Base-by-base conservation (phyloP, 2,329 filamentous ascomycete species). In the Fusarium heterosporum region DNA sequence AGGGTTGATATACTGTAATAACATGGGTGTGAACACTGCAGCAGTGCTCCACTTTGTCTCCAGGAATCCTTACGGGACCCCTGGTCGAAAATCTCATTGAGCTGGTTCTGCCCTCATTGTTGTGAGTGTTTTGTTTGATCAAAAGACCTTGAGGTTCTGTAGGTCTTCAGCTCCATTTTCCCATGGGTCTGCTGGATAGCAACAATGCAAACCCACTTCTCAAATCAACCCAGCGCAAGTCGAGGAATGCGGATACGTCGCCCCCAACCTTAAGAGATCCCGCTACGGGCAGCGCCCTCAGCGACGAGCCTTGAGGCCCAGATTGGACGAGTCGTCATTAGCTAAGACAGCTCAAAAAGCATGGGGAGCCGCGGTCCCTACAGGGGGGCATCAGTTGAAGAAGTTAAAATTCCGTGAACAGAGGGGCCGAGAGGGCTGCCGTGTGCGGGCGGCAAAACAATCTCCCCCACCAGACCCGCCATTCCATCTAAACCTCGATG, bases 201-300 rank as follows among this genome's bases (percentile, higher is more conserved):
- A 19, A 53, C 7, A 17, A 38, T 28, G 43, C 25, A n/a, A 29
- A 52, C 29, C 28, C 29, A 30, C 25, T 10, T 50, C 11, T n/a
- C 19, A 10, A 17, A 30, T 19, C 26, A 13, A 29, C 30, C 34
- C 38, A 19, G 12, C 48, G 45, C 14, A 47, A 14, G 28, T 42
- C 6, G 14, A 66, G 61, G 65, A 68, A 68, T 66, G 61, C 65
- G 45, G 54, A 56, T 55, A 55, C 68, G 54, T 64, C 50, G 56
- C 36, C 55, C 32, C 63, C 67, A 64, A 63, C 68, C 38, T 58
- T 61, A 26, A 41, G 58, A 64, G 46, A 64, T 46, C 58, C 61
- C 40, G 55, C 62, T 53, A 60, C 43, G 65, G 66, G 70, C 70
- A 69, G 70, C 70, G 68, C 70, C 70, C 68, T 72, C 66, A 72